Percentiles rank a stretch among this genome's conserved stretches.
Evolutionary conservation across 495 filamentous ascomycete species (phyloP).

Genomic region (Trichoderma virens): DNA sequence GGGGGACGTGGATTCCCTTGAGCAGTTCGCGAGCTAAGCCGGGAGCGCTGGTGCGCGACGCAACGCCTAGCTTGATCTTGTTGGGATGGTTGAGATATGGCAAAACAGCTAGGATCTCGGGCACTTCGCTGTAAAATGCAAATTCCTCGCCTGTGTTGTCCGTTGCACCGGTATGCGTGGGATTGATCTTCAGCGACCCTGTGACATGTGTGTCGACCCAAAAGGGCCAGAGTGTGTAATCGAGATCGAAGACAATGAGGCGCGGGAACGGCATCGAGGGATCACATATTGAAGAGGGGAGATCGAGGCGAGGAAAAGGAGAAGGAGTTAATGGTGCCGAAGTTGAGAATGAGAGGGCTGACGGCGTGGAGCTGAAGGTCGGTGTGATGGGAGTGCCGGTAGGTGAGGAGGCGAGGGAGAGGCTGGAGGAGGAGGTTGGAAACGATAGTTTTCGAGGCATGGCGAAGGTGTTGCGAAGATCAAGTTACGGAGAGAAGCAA

Average conservation of each 20-base stretch:
- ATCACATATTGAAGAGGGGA: constrained; percentile 50
- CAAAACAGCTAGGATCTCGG: constrained; percentile 59
- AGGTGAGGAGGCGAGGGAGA: neutral
- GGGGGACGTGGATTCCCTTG: constrained; percentile 60
- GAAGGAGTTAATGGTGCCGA: neutral
- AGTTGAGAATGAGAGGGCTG: neutral
- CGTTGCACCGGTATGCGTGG: constrained; percentile 41
- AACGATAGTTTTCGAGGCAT: neutral
- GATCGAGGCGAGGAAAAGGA: constrained; percentile 6
- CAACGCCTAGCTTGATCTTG: constrained; percentile 59
- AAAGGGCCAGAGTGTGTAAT: constrained; percentile 97
- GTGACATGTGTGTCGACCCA: constrained; percentile 93
- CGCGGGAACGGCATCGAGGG: constrained; percentile 67
- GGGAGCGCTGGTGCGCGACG: constrained; percentile 75
- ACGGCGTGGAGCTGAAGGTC: neutral
- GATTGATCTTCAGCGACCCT: constrained; percentile 59
- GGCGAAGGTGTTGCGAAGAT: neutral
- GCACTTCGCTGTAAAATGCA: constrained; percentile 74
- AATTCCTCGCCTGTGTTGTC: constrained; percentile 69
- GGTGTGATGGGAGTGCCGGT: neutral
- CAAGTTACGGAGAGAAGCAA: neutral
- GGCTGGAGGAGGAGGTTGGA: neutral
- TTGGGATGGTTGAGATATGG: constrained; percentile 17
- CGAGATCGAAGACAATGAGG: constrained; percentile 84
- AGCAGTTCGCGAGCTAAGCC: constrained; percentile 77